A percentile compares a stretch with the other conserved stretches of the same genome.
phyloP scores from a whole-genome alignment of 176 grass and related monocot genomes.

The Rhynchospora pubera region DNA sequence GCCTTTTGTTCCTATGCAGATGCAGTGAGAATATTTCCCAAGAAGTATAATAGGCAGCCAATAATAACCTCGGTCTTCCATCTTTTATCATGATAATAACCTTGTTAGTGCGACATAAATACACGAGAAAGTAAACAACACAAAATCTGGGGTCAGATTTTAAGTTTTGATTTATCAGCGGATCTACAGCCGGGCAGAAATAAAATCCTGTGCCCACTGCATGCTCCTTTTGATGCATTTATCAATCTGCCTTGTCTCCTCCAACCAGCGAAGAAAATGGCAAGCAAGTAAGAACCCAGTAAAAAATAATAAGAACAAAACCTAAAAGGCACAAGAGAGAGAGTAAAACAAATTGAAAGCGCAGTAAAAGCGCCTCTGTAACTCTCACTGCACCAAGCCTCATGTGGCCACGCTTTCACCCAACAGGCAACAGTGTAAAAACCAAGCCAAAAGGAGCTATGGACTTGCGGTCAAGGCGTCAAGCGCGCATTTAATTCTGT shows the following conservation, averaged over 20 bases:
- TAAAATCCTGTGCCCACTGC: not conserved
- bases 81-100: conserved; percentile 10
- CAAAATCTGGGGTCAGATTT: conserved; percentile 21
- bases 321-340: not conserved
- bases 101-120: conserved; percentile 17
- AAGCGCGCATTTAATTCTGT: not conserved
- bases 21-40: conserved; percentile 9
- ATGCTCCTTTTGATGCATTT: not conserved
- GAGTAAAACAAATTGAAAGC: not conserved
- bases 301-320: not conserved
- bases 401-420: conserved; percentile 3
- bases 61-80: not conserved
- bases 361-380: conserved; percentile 15
- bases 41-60: not conserved
- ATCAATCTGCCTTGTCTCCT: conserved; percentile 12
- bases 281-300: conserved; percentile 10
- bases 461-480: not conserved
- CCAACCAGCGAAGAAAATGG: conserved; percentile 5
- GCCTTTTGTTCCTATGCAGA: conserved; percentile 6
- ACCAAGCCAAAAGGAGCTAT: not conserved
- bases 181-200: conserved; percentile 18
- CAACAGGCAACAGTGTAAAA: conserved; percentile 15
- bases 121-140: conserved; percentile 17
- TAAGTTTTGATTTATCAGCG: conserved; percentile 21
- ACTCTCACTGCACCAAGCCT: not conserved